Percentiles rank a stretch among this genome's conserved stretches.
Evolutionary conservation across 1,139 yeast genomes (phyloP).

Genomic region (Ashbya aceris): DNA sequence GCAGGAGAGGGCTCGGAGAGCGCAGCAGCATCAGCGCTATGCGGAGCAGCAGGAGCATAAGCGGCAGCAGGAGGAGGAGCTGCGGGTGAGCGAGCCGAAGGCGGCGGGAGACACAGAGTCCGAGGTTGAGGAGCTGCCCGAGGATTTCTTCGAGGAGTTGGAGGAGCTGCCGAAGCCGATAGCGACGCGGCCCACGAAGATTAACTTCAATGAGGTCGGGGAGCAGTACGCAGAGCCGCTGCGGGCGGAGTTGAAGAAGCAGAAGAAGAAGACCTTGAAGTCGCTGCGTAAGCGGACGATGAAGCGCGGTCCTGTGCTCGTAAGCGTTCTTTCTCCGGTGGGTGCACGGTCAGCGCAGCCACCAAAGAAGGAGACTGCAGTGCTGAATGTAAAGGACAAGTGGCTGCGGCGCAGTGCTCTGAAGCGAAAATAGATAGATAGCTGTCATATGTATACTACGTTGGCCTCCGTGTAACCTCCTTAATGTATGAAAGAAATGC

Average conservation of each 20-base stretch:
- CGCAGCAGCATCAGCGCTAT: slow-evolving; percentile 39
- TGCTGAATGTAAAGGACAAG: slow-evolving; percentile 40
- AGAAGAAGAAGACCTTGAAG: slow-evolving; percentile 38
- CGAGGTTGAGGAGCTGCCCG: slow-evolving; percentile 24
- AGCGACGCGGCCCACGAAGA: slow-evolving; percentile 16
- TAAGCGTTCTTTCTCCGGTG: slow-evolving; percentile 23
- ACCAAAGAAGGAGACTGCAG: slow-evolving; percentile 39
- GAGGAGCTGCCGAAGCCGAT: slow-evolving; percentile 10
- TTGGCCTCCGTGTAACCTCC: background rate
- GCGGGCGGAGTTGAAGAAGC: slow-evolving; percentile 32
- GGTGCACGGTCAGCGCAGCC: slow-evolving; percentile 16
- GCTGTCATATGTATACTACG: background rate
- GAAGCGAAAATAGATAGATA: slow-evolving; percentile 17
- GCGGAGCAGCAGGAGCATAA: slow-evolving; percentile 36
- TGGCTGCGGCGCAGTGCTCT: slow-evolving; percentile 55
- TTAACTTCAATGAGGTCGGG: slow-evolving; percentile 27
- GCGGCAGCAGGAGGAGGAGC: slow-evolving; percentile 32
- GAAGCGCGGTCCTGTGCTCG: slow-evolving; percentile 51
- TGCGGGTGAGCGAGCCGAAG: slow-evolving; percentile 17
- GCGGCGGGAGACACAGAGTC: slow-evolving; percentile 11
- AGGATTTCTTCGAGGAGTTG: slow-evolving; percentile 23
- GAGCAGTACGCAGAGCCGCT: slow-evolving; percentile 14
- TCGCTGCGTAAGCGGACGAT: slow-evolving; percentile 33
- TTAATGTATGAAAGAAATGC: too few species aligned
- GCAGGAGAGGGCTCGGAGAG: slow-evolving; percentile 41